Evolutionary conservation across 176 grass and related monocot species (phyloP).

Genomic region (Poa annua): DNA sequence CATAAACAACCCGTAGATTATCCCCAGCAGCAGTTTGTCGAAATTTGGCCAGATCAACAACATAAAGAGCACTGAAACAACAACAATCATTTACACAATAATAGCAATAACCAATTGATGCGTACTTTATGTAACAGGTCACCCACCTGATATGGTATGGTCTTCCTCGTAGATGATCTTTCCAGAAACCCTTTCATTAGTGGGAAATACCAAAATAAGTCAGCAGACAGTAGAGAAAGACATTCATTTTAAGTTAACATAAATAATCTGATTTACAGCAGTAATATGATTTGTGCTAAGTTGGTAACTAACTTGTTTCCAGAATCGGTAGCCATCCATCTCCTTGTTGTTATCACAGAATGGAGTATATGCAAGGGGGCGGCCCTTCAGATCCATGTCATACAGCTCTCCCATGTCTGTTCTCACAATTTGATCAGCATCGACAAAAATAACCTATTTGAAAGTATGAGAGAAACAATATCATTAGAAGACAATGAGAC

Average conservation of each 20-base stretch:
- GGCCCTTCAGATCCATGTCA: conserved; percentile 96
- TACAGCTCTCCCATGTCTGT: conserved; percentile 99
- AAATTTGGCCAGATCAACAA: conserved; percentile 97
- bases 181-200: conserved; percentile 90
- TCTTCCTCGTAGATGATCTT: conserved; percentile 92
- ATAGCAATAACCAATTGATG: conserved; percentile 28
- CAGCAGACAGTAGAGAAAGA: conserved; percentile 43
- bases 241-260: conserved; percentile 32
- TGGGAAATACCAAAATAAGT: conserved; percentile 13
- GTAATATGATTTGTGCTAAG: conserved; percentile 33
- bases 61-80: conserved; percentile 87
- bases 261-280: conserved; percentile 26
- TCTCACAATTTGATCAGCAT: conserved; percentile 98
- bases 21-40: conserved; percentile 97
- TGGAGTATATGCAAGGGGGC: conserved; percentile 94
- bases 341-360: conserved; percentile 99
- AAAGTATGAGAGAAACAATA: conserved; percentile 27
- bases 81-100: conserved; percentile 35
- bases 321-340: conserved; percentile 99
- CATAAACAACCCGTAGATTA: conserved; percentile 82
- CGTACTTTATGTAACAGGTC: conserved; percentile 27
- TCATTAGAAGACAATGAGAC: conserved; percentile 31
- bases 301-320: conserved; percentile 87
- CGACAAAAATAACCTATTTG: conserved; percentile 95
- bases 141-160: conserved; percentile 96